phyloP scores from a whole-genome alignment of 2,329 filamentous ascomycete species.

The Plenodomus lindquistii region DNA sequence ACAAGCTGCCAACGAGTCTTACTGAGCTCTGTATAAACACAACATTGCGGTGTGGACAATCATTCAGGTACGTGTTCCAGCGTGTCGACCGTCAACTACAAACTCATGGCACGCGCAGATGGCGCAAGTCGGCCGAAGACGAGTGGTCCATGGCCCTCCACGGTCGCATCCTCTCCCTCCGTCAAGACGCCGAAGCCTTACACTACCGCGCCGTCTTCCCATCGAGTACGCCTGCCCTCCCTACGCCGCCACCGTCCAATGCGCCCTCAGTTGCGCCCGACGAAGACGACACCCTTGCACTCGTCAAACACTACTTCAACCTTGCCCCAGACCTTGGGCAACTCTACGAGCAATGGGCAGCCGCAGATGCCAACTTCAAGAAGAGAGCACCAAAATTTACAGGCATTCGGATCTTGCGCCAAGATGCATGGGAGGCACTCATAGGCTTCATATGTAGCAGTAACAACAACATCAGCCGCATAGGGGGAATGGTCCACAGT shows the following conservation, averaged over 20 bases:
- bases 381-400: slow-evolving; percentile 84
- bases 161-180: slow-evolving; percentile 81
- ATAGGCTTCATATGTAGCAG: slow-evolving; percentile 97
- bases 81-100: background rate
- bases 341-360: slow-evolving; percentile 87
- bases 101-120: slow-evolving; percentile 56
- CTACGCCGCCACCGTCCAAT: slow-evolving; percentile 45
- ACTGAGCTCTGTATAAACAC: slow-evolving; percentile 93
- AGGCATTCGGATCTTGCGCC: slow-evolving; percentile 87
- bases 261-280: slow-evolving; percentile 34
- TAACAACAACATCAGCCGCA: slow-evolving; percentile 96
- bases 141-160: slow-evolving; percentile 90
- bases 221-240: slow-evolving; percentile 37
- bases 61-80: slow-evolving; percentile 65
- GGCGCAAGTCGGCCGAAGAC: slow-evolving; percentile 77
- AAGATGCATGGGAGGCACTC: slow-evolving; percentile 95
- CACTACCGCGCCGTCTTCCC: slow-evolving; percentile 75
- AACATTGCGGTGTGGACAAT: slow-evolving; percentile 91
- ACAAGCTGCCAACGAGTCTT: slow-evolving; percentile 78
- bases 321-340: slow-evolving; percentile 73
- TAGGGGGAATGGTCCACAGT: slow-evolving; percentile 96
- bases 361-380: slow-evolving; percentile 83
- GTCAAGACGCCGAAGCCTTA: slow-evolving; percentile 76
- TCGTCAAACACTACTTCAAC: slow-evolving; percentile 86
- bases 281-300: slow-evolving; percentile 72